Base-by-base conservation (phyloP, 2,329 filamentous ascomycete species). In the Apiospora malaysiana region DNA sequence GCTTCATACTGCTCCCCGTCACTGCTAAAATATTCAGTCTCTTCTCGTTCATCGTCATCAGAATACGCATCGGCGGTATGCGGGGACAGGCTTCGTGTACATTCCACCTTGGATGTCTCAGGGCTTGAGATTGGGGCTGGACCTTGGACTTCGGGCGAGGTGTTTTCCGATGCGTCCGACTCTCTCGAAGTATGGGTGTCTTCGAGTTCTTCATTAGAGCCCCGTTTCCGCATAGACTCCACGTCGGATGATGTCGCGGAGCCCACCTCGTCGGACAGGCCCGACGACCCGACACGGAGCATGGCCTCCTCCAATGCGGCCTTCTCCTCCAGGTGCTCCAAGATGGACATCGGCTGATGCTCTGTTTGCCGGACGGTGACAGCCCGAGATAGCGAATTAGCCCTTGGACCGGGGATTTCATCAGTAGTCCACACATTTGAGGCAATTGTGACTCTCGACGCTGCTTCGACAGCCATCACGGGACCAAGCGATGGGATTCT, bases 361-460 rank as follows among this genome's bases (percentile, higher is more conserved):
- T 8, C 16, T 0, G 12, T 7, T 4, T 18, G 0, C 32, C 18
- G 12, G 2, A 7, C 2, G 3, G 12, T 18, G 14, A 4, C 5
- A 32, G 14, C 2, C 14, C 25, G 49, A 21, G 25, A 5, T 2
- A 14, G 25, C 8, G 14, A 18, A 18, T 32, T 21, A 0, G 14
- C 14, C 4, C 42, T 10, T 14, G 25, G 21, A 21, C 1, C 6
- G 1, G 25, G 12, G 14, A 56, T 32, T 2, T 32, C 25, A 18
- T 32, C 14, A 18, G 49, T 56, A 7, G 23, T 56, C 49, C 49
- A 56, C 25, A 23, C 49, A 21, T 56, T 56, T 2, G 43, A 45
- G 43, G 43, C 43, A 45, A 12, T 12, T 45, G 43, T 45, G 43
- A 16, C 7, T 16, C 9, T 12, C 14, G 43, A 6, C 43, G 8